phyloP scores from a whole-genome alignment of 768 basidiomycete genomes.

The Tylopilus sp. region DNA sequence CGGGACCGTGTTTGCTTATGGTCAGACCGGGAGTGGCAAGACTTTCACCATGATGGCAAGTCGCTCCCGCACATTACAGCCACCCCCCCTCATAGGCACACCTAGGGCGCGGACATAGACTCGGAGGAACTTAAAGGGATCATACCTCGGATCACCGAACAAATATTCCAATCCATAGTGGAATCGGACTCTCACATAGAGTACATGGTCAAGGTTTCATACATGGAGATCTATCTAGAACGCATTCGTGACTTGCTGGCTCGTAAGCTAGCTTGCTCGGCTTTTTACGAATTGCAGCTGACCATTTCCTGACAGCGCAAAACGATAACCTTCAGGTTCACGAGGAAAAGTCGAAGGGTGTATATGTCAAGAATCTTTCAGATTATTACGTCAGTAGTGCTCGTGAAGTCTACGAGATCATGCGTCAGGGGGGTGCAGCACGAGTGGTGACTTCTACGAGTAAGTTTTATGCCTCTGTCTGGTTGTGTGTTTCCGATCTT shows the following conservation, averaged over 20 bases:
- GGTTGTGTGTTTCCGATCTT: conserved; percentile 4
- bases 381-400: conserved; percentile 98
- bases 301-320: conserved; percentile 54
- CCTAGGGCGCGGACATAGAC: conserved; percentile 95
- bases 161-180: conserved; percentile 97
- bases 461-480: conserved; percentile 38
- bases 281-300: background rate
- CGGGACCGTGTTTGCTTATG: conserved; percentile 96
- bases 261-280: conserved; percentile 53
- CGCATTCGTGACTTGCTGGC: conserved; percentile 91
- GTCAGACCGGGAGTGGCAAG: conserved; percentile 96
- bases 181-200: conserved; percentile 93
- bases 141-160: conserved; percentile 97
- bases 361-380: conserved; percentile 96
- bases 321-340: conserved; percentile 99
- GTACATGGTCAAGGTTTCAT: conserved; percentile 98
- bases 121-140: conserved; percentile 90
- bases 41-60: conserved; percentile 98
- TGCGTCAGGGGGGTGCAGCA: conserved; percentile 92
- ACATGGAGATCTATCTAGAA: conserved; percentile 99
- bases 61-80: background rate
- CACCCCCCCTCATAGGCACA: conserved; percentile 8
- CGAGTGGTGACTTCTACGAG: conserved; percentile 93
- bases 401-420: conserved; percentile 96
- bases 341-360: conserved; percentile 95